Conservation (phyloP, 257 asterid genomes). For the Capsicum rhomboideum region DNA sequence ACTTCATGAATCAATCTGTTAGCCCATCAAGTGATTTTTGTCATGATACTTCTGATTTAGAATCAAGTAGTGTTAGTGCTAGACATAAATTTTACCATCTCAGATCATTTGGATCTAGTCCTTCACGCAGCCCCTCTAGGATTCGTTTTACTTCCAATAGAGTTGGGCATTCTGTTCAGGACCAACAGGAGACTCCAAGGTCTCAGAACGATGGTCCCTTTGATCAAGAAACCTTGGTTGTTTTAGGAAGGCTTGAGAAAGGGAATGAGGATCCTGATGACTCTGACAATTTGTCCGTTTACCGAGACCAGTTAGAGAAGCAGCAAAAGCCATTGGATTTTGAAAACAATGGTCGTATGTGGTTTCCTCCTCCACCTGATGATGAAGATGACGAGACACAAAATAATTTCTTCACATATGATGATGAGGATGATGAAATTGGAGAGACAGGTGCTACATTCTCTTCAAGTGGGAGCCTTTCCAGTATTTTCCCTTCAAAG, state of each 20-base stretch:
- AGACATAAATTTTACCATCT: slow-evolving; percentile 54
- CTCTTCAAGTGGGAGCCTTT: slow-evolving; percentile 31
- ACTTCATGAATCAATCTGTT: slow-evolving; percentile 42
- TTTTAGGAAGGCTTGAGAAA: slow-evolving; percentile 48
- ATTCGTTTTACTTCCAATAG: slow-evolving; percentile 40
- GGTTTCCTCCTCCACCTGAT: slow-evolving; percentile 90
- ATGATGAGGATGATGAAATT: slow-evolving; percentile 75
- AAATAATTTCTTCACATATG: slow-evolving; percentile 50
- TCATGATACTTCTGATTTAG: slow-evolving; percentile 64
- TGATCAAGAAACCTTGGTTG: slow-evolving; percentile 40
- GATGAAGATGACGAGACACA: slow-evolving; percentile 45
- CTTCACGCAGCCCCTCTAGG: slow-evolving; percentile 78
- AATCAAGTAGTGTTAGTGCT: slow-evolving; percentile 66
- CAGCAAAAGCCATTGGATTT: slow-evolving; percentile 46
- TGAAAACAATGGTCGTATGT: slow-evolving; percentile 61
- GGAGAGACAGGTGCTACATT: slow-evolving; percentile 39
- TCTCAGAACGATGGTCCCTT: slow-evolving; percentile 31
- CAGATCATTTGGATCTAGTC: slow-evolving; percentile 71
- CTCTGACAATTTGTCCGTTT: slow-evolving; percentile 22
- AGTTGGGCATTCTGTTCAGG: slow-evolving; percentile 58
- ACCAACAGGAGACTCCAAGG: slow-evolving; percentile 38
- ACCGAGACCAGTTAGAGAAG: slow-evolving; percentile 30
- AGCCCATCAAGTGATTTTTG: slow-evolving; percentile 46
- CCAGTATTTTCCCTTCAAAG: slow-evolving; percentile 24
- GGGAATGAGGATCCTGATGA: slow-evolving; percentile 33